These are phyloP conservation scores for Acanthochlamys bracteata DNA, from an alignment of 106 monocot species.

Conservation along the genomic window DNA sequence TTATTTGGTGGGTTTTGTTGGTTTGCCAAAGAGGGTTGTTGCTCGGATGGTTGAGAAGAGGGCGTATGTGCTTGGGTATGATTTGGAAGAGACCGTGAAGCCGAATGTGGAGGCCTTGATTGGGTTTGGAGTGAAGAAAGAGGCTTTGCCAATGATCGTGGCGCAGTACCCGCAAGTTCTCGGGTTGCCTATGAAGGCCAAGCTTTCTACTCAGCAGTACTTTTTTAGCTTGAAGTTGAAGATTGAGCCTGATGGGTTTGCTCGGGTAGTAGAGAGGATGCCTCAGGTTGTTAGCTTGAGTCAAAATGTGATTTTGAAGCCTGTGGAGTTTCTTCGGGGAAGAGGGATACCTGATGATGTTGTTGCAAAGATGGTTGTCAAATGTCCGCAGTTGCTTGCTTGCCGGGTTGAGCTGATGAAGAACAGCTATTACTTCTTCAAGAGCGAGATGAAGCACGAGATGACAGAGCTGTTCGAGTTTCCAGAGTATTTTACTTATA, in stretches of 20 bases:
- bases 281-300: constrained; percentile 32
- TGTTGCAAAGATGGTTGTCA: constrained; percentile 32
- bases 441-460: constrained; percentile 31
- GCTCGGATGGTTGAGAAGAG: constrained; percentile 35
- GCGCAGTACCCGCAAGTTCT: constrained; percentile 36
- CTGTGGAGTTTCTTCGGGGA: constrained; percentile 29
- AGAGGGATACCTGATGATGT: constrained; percentile 20
- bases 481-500: constrained; percentile 46
- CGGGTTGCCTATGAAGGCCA: constrained; percentile 32
- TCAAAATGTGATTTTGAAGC: constrained; percentile 27
- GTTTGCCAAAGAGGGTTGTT: constrained; percentile 29
- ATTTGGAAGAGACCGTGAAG: constrained; percentile 33
- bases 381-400: constrained; percentile 29
- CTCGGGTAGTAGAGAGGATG: constrained; percentile 29
- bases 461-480: constrained; percentile 31
- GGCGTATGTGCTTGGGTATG: constrained; percentile 33
- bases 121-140: constrained; percentile 18
- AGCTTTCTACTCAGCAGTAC: constrained; percentile 41
- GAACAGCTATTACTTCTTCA: constrained; percentile 37
- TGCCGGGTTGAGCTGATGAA: constrained; percentile 32
- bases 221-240: constrained; percentile 41
- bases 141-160: constrained; percentile 16
- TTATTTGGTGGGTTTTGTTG: constrained; percentile 19
- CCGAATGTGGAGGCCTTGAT: constrained; percentile 29
- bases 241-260: constrained; percentile 39